Percentiles rank a stretch among this genome's conserved stretches.
These are phyloP conservation scores for Kalaharituber pfeilii DNA, from an alignment of 2,329 filamentous ascomycete genomes.

Conservation along the genomic window DNA sequence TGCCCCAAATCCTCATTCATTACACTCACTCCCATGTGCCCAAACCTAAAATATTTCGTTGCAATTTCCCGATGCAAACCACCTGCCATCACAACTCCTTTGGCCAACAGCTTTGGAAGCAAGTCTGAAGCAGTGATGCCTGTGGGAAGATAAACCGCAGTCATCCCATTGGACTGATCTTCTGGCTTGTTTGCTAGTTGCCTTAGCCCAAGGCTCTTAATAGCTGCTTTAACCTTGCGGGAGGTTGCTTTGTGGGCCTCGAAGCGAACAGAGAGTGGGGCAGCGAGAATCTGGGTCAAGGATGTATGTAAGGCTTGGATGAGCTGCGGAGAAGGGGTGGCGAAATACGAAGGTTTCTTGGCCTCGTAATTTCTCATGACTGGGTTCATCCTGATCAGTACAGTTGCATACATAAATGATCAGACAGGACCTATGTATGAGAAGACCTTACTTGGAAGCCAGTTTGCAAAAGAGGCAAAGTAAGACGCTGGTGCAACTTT, in stretches of 20 bases:
- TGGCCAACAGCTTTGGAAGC: constrained; percentile 66
- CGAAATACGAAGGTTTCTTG: constrained; percentile 94
- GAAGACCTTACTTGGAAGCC: constrained; percentile 57
- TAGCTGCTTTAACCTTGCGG: constrained; percentile 68
- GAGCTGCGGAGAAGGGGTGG: constrained; percentile 86
- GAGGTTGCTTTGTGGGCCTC: constrained; percentile 62
- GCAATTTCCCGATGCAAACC: constrained; percentile 94
- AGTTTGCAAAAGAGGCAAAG: constrained; percentile 95
- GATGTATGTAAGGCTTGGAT: constrained; percentile 83
- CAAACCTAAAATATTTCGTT: constrained; percentile 82
- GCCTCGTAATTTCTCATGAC: constrained; percentile 99
- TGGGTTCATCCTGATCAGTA: constrained; percentile 24
- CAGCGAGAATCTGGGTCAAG: constrained; percentile 67
- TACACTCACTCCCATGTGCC: constrained; percentile 92
- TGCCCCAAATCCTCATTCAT: constrained; percentile 52
- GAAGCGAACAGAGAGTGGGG: constrained; percentile 66
- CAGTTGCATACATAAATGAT: background rate
- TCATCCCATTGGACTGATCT: constrained; percentile 95
- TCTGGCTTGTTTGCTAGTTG: constrained; percentile 72
- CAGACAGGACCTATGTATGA: background rate
- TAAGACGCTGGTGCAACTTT: constrained; percentile 73
- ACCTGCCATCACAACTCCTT: constrained; percentile 83
- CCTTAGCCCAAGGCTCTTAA: constrained; percentile 65
- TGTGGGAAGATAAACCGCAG: constrained; percentile 86
- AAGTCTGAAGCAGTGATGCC: constrained; percentile 63